Conservation (phyloP, 768 basidiomycete species). For the Termitomyces sp. region DNA sequence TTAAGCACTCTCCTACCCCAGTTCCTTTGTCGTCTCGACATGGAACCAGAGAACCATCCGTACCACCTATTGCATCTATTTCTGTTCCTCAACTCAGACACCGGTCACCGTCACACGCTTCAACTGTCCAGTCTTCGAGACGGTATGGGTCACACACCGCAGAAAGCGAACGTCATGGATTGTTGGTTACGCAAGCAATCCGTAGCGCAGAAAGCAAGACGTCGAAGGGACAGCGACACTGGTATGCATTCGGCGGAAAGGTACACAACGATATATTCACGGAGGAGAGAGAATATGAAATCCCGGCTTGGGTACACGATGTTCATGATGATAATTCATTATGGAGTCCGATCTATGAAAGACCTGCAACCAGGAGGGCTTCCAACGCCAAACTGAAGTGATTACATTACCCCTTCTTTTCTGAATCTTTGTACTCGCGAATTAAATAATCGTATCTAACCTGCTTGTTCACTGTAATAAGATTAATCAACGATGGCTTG, state of each 20-base stretch:
- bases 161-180: conserved; percentile 16
- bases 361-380: conserved; percentile 1
- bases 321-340: conserved; percentile 4
- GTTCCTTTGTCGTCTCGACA: conserved; percentile 5
- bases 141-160: conserved; percentile 16
- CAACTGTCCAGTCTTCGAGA: conserved; percentile 12
- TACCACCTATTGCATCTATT: conserved; percentile 24
- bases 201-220: conserved; percentile 42
- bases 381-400: background rate
- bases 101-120: conserved; percentile 14
- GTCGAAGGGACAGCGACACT: conserved; percentile 49
- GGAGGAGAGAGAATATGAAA: conserved; percentile 48
- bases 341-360: background rate
- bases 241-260: conserved; percentile 58
- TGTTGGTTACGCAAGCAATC: conserved; percentile 45
- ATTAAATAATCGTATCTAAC: conserved; percentile 1
- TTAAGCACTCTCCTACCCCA: conserved; percentile 9
- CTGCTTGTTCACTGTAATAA: background rate
- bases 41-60: conserved; percentile 17
- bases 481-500: conserved; percentile 11
- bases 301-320: conserved; percentile 50
- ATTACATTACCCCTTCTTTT: background rate
- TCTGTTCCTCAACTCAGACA: conserved; percentile 12
- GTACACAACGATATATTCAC: conserved; percentile 44
- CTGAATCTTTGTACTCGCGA: background rate